These are phyloP conservation scores for Zopfochytrium polystomum DNA, from an alignment of 371 early-diverging fungal genomes.

Conservation along the genomic window DNA sequence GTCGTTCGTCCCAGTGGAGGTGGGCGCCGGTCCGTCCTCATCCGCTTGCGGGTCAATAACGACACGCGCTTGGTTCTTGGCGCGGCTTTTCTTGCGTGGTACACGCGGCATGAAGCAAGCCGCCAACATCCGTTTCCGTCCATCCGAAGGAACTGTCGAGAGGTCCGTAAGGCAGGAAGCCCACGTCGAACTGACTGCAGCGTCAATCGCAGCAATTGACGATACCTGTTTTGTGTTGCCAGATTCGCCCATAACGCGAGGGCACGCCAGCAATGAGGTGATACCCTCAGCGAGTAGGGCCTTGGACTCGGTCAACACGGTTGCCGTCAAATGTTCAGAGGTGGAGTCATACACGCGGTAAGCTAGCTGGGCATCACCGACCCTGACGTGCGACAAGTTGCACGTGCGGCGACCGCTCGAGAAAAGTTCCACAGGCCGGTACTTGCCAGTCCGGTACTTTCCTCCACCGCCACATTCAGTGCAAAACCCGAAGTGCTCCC, in stretches of 20 bases:
- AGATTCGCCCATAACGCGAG: too few species aligned
- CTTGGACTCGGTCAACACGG: not conserved
- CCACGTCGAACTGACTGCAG: not conserved
- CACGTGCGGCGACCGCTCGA: constrained; percentile 34
- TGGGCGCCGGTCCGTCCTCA: not conserved
- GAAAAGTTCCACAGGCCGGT: constrained; percentile 41
- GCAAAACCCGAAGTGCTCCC: constrained; percentile 34
- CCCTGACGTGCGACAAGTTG: constrained; percentile 33
- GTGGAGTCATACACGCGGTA: not conserved
- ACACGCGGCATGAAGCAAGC: not conserved
- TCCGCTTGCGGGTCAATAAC: not conserved
- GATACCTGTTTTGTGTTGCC: not conserved
- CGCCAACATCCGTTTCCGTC: not conserved
- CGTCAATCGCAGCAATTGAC: not conserved
- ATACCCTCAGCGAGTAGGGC: not conserved
- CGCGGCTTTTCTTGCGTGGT: not conserved
- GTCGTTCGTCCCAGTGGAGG: not conserved
- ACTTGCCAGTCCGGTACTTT: constrained; percentile 46
- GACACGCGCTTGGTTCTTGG: not conserved
- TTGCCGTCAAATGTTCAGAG: not conserved
- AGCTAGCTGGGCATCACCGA: constrained; percentile 22
- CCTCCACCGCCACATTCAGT: constrained; percentile 44
- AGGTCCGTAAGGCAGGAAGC: not conserved
- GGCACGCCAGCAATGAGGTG: not conserved
- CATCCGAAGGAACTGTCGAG: not conserved